These are phyloP conservation scores for Scorias spongiosa DNA, from an alignment of 2,329 filamentous ascomycete species.

Conservation along the genomic window DNA sequence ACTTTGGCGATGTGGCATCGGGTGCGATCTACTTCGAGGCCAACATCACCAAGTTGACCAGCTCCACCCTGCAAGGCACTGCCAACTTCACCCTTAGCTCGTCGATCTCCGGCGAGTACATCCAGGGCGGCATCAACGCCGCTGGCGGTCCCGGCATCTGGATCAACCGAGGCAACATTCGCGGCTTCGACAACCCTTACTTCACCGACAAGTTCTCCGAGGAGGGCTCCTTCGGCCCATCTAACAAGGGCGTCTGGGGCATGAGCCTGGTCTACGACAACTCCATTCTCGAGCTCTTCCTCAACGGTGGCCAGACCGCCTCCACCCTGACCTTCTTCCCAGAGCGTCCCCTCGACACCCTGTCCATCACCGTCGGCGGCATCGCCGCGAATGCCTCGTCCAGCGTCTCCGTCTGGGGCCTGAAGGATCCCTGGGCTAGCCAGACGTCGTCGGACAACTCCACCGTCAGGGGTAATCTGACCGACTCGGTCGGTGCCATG, in stretches of 20 bases:
- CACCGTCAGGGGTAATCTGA: conserved; percentile 23
- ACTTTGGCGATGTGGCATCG: conserved; percentile 36
- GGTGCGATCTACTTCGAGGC: conserved; percentile 40
- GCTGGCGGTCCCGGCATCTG: conserved; percentile 25
- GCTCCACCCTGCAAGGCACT: conserved; percentile 18
- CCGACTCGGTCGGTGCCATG: conserved; percentile 3
- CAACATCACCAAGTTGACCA: conserved; percentile 32
- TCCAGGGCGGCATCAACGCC: conserved; percentile 35
- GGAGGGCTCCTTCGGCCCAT: conserved; percentile 13
- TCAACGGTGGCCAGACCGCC: conserved; percentile 35
- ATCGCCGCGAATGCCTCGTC: conserved; percentile 23
- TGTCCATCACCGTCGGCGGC: conserved; percentile 22
- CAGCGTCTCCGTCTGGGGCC: conserved; percentile 24
- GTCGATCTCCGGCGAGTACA: conserved; percentile 32
- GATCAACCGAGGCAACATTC: conserved; percentile 34
- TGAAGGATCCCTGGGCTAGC: conserved; percentile 24
- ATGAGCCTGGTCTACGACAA: conserved; percentile 39
- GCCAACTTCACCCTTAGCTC: conserved; percentile 40
- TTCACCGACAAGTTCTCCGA: conserved; percentile 40
- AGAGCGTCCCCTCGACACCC: conserved; percentile 23
- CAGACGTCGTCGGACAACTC: conserved; percentile 14
- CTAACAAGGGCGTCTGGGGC: conserved; percentile 19
- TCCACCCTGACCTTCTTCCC: conserved; percentile 40
- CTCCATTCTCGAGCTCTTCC: conserved; percentile 39
- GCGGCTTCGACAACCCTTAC: conserved; percentile 38